Base-by-base conservation (phyloP, 1,139 yeast species). In the Scheffersomyces lignicola region DNA sequence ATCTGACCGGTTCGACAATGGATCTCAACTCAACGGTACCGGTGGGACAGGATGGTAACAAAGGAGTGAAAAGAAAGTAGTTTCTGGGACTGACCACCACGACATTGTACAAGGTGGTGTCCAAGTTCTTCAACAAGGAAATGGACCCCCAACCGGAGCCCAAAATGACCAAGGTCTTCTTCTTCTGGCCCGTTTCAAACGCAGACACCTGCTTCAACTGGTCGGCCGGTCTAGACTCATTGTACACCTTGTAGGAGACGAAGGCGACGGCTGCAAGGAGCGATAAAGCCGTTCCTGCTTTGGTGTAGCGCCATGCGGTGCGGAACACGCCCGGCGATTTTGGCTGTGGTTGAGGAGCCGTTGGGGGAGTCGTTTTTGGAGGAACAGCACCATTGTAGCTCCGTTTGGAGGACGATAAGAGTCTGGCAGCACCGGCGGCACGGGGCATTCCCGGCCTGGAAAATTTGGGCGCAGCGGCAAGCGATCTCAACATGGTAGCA, bases 61-160 rank as follows among this genome's bases (percentile, higher is more conserved):
- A 71, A 8, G 97, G 97, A 32, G 97, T 89, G 74, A 89, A 90
- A 53, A 90, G 72, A 65, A 90, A 90, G 73, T 88, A 89, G 73
- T 89, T 89, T 69, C 97, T 80, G 43, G 97, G 97, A 24, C 96
- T 87, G 34, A 90, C 84, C 37, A 90, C 82, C 37, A 87, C 81
- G 36, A 90, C 96, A 58, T 90, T 87, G 67, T 89, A 90, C 58
- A 83, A 69, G 31, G 90, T 69, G 34, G 96, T 83, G 60, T 90
- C 96, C 60, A 90, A 73, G 58, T 83, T 78, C 68, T 88, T 89
- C 62, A 90, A 73, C 47, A 89, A 66, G 3, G 92, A 78, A 35
- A 85, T 80, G 11, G 95, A 78, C 39, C 95, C 97, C 97, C 97
- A 90, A 39, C 97, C 97, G 29, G 95, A 79, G 40, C 97, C 97